Conservation (phyloP, 768 basidiomycete genomes). For the Naganishia vishniacii region DNA sequence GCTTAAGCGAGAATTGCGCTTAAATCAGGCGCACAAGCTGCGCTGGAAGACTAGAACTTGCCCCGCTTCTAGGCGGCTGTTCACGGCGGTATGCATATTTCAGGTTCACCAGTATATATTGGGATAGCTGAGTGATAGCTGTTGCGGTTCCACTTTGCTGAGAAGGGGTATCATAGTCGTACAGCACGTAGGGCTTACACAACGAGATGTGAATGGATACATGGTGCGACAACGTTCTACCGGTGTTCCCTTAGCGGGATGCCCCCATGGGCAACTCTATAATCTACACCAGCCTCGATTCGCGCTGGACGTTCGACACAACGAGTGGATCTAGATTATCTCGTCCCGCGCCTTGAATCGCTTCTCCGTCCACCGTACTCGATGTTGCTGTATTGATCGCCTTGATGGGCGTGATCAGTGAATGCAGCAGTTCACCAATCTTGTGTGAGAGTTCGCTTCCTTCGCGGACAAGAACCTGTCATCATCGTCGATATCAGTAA, state of each 20-base stretch:
- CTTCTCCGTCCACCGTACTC: background rate
- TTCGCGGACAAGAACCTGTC: conserved; percentile 9
- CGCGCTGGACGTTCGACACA: background rate
- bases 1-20: background rate
- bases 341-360: background rate
- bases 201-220: background rate
- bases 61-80: background rate
- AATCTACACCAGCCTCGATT: background rate
- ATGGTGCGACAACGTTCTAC: background rate
- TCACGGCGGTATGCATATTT: background rate
- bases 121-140: too few species aligned
- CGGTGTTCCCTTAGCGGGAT: too few species aligned
- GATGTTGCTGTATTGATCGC: background rate
- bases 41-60: background rate
- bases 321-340: background rate
- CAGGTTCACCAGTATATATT: too few species aligned
- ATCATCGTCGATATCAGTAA: background rate
- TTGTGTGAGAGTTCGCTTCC: conserved; percentile 14
- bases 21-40: background rate
- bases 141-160: too few species aligned
- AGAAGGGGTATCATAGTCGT: too few species aligned
- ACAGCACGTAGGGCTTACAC: too few species aligned
- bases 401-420: conserved; percentile 6
- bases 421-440: conserved; percentile 10
- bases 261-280: too few species aligned